Conservation (phyloP, 495 filamentous ascomycete species). For the Penicillium desertorum region DNA sequence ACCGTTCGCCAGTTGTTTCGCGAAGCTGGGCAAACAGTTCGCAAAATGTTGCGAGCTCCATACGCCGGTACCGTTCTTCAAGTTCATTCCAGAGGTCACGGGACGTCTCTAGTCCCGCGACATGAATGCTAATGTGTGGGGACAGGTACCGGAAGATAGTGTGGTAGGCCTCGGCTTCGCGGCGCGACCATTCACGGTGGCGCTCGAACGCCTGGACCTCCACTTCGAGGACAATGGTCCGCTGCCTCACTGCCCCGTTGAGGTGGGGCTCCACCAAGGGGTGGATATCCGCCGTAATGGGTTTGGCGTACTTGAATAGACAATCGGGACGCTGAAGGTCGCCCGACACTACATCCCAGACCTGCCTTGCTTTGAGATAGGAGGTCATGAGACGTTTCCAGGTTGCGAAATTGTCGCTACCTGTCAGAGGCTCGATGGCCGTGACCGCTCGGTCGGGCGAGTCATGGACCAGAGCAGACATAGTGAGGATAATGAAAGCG, state of each 20-base stretch:
- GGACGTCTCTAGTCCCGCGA: not conserved
- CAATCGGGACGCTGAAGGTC: constrained; percentile 11
- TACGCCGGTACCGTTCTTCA: not conserved
- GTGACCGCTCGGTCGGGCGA: constrained; percentile 19
- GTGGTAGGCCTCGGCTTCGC: constrained; percentile 8
- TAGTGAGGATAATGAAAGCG: not conserved
- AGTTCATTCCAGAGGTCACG: constrained; percentile 1
- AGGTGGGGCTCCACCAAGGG: constrained; percentile 10
- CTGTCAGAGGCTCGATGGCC: constrained; percentile 17
- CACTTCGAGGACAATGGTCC: constrained; percentile 16
- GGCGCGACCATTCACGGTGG: constrained; percentile 6
- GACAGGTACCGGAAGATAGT: not conserved
- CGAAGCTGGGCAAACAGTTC: no score
- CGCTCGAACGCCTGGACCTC: constrained; percentile 10
- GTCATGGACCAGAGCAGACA: constrained; percentile 33
- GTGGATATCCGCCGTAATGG: constrained; percentile 7
- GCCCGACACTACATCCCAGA: constrained; percentile 15
- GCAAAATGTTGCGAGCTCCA: constrained; percentile 1
- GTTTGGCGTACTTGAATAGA: constrained; percentile 9
- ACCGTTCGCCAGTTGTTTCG: no score
- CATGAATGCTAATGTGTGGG: not conserved
- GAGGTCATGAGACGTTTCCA: constrained; percentile 21
- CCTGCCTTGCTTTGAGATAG: constrained; percentile 20
- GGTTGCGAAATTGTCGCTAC: constrained; percentile 17
- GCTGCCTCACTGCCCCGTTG: constrained; percentile 10